phyloP scores from a whole-genome alignment of 2,329 filamentous ascomycete species.

The Stachybotrys chartarum region DNA sequence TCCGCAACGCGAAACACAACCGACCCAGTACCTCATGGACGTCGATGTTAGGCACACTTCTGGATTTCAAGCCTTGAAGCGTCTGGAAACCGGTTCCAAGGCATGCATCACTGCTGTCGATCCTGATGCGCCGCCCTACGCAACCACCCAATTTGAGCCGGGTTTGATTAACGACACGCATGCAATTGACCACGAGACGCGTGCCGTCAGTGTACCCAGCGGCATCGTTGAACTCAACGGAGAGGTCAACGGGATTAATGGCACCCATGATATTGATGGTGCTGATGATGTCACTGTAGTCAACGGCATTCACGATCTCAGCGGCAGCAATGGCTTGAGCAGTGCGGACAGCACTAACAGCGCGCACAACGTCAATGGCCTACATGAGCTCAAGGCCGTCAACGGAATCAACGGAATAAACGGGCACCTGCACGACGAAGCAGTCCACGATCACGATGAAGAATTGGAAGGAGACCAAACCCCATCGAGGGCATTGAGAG shows the following conservation, averaged over 20 bases:
- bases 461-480: conserved; percentile 40
- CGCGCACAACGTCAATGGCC: conserved; percentile 4
- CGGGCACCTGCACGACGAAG: conserved; percentile 16
- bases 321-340: conserved; percentile 9
- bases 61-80: conserved; percentile 25
- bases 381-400: conserved; percentile 2
- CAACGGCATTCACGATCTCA: conserved; percentile 9
- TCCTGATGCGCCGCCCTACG: conserved; percentile 18
- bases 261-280: background rate
- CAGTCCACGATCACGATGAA: conserved; percentile 35
- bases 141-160: conserved; percentile 14
- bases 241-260: background rate
- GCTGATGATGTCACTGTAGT: conserved; percentile 4
- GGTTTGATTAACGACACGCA: background rate
- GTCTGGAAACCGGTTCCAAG: conserved; percentile 33
- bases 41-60: conserved; percentile 41
- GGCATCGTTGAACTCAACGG: background rate
- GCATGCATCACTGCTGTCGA: conserved; percentile 36
- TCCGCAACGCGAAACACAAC: conserved; percentile 12
- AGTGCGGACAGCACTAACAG: conserved; percentile 7
- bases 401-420: conserved; percentile 7
- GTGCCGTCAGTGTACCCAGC: background rate
- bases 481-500: conserved; percentile 43
- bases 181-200: background rate
- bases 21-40: conserved; percentile 40